Base-by-base conservation (phyloP, 495 filamentous ascomycete genomes). In the Pyrenula massariospora region DNA sequence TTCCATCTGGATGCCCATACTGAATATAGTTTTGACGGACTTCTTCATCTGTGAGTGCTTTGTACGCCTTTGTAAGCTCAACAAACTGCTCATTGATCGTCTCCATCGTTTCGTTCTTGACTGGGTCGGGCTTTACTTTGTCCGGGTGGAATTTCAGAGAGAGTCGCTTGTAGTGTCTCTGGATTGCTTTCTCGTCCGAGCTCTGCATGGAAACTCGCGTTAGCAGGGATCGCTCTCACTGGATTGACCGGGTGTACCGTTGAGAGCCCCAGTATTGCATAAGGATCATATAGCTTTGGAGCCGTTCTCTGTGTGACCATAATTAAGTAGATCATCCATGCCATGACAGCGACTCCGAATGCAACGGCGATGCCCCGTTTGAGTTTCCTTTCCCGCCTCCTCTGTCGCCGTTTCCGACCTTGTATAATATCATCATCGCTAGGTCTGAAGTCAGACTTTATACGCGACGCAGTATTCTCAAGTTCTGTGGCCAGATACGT, bases 1-100 rank as follows among this genome's bases (percentile, higher is more conserved):
- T 96, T 54, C 93, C 93, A 66, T 98, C 93, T 3, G 93, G 93
- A 68, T 98, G 90, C 50, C 93, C 93, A 68, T 85, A 98, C 67
- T 95, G 88, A 36, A 91, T 83, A 66, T 86, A 97, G 74, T 98
- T 98, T 69, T 96, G 94, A 53, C 94, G 87, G 50, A 97, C 78
- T 47, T 97, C 93, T 69, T 97, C 93, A 63, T 98, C 93, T 10
- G 94, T 97, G 49, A 98, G 77, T 8, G 94, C 85, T 70, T 97
- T 96, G 77, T 95, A 96, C 3, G 93, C 93, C 74, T 98, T 97
- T 53, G 89, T 88, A 58, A 97, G 75, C 62, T 98, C 91, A 36
- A 96, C 91, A 74, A 89, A 98, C 62, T 85, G 78, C 48, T 89
- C 80, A 65, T 91, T 97, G 56, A 97, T 78, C 52, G 71, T 75